Conservation (phyloP, 2,329 filamentous ascomycete species). For the Pyricularia sp. region DNA sequence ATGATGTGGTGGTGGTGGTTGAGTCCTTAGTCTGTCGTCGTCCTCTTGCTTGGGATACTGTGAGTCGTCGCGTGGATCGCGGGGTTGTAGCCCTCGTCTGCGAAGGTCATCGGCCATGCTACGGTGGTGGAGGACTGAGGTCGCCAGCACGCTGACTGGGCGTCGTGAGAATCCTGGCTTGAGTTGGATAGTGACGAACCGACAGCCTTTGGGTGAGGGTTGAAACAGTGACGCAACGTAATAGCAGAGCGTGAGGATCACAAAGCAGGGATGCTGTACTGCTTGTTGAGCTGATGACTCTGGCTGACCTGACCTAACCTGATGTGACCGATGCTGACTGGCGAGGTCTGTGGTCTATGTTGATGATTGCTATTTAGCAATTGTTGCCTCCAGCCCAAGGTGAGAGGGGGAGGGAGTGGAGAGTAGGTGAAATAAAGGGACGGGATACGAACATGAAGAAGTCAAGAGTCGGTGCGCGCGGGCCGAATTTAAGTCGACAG, state of each 20-base stretch:
- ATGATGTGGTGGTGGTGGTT: slow-evolving; percentile 14
- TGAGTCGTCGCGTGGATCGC: slow-evolving; percentile 27
- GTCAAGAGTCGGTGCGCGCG: not conserved
- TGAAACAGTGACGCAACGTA: not conserved
- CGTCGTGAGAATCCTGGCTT: not conserved
- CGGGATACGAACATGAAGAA: not conserved
- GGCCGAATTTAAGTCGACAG: not conserved
- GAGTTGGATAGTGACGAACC: not conserved
- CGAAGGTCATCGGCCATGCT: slow-evolving; percentile 29
- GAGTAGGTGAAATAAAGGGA: not conserved
- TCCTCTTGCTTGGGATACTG: slow-evolving; percentile 34
- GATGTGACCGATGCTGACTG: not conserved
- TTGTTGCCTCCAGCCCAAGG: not conserved
- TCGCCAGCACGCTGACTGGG: not conserved
- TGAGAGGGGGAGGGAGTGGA: not conserved
- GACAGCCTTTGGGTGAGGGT: not conserved
- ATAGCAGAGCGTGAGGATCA: not conserved
- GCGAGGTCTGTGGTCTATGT: not conserved
- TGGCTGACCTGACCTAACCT: not conserved
- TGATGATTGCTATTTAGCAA: not conserved
- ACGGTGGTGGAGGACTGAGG: not conserved
- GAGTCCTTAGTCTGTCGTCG: slow-evolving; percentile 22
- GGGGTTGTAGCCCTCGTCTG: slow-evolving; percentile 22
- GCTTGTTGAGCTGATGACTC: not conserved
- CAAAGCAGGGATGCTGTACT: not conserved